Conservation (phyloP, 176 grass and related monocot genomes). For the Musa acuminata region DNA sequence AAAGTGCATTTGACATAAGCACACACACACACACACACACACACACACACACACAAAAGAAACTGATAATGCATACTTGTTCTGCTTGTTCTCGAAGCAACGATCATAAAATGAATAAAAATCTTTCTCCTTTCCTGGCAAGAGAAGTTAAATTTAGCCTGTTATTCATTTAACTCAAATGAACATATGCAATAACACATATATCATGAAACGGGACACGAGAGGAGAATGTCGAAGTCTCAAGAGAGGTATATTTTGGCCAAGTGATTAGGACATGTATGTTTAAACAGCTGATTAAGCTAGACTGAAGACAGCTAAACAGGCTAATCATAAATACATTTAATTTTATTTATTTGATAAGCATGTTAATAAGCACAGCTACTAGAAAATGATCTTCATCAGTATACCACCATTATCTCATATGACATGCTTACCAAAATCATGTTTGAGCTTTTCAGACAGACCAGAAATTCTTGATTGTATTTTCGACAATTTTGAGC, state of each 20-base stretch:
- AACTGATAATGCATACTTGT: constrained; percentile 72
- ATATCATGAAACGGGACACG: not conserved
- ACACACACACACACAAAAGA: constrained; percentile 7
- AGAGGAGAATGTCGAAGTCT: not conserved
- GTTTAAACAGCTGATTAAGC: not conserved
- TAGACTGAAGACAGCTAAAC: no score
- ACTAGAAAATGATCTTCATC: not conserved
- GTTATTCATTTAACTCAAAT: not conserved
- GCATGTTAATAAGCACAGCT: not conserved
- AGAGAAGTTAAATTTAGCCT: constrained; percentile 17
- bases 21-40: constrained; percentile 12
- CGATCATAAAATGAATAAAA: constrained; percentile 93
- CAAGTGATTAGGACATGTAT: not conserved
- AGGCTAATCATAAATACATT: not conserved
- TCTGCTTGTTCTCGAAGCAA: constrained; percentile 86
- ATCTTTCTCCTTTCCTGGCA: constrained; percentile 82
- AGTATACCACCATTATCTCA: not conserved
- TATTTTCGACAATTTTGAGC: constrained; percentile 84
- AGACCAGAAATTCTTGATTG: constrained; percentile 69
- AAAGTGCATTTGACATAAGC: not conserved
- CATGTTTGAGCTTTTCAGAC: constrained; percentile 65
- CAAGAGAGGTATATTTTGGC: not conserved
- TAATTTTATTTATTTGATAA: not conserved
- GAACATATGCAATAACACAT: no score
- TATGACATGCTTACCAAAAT: constrained; percentile 55